Conservation (phyloP, 306 rosid genomes). For the Abrus pulchellus region DNA sequence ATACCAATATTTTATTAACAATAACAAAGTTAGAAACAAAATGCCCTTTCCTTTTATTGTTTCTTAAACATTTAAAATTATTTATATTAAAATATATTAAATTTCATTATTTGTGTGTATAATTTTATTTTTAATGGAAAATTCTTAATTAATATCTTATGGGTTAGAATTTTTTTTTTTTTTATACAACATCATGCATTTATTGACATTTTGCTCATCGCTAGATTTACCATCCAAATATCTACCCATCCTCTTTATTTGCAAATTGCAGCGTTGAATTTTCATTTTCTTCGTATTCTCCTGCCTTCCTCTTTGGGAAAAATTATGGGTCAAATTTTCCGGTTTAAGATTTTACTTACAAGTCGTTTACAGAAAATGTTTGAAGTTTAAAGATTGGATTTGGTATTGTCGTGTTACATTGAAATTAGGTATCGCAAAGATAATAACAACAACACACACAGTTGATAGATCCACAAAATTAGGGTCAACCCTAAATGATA, state of each 20-base stretch:
- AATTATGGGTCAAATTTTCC: conserved; percentile 4
- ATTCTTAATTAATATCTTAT: no score
- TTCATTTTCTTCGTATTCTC: background rate
- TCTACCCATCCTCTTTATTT: background rate
- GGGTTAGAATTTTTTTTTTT: background rate
- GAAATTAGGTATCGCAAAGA: background rate
- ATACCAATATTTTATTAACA: no score
- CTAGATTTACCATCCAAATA: background rate
- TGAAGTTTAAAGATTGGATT: background rate
- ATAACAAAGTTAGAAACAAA: no score
- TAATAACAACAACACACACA: background rate
- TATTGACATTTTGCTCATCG: background rate
- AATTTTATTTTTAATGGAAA: no score
- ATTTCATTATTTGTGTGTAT: no score
- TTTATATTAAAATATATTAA: no score
- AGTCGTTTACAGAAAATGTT: background rate
- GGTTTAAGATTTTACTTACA: background rate
- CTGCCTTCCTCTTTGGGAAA: background rate
- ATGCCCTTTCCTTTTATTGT: no score
- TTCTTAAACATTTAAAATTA: no score
- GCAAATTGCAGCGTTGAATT: no score
- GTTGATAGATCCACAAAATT: conserved; percentile 45
- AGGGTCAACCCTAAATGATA: conserved; percentile 45
- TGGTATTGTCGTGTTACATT: background rate
- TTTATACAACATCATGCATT: background rate